Evolutionary conservation across 371 early-diverging fungal species (phyloP), one percentile per base, ranked within the genome.

Genomic region (Saksenaea oblongispora): DNA sequence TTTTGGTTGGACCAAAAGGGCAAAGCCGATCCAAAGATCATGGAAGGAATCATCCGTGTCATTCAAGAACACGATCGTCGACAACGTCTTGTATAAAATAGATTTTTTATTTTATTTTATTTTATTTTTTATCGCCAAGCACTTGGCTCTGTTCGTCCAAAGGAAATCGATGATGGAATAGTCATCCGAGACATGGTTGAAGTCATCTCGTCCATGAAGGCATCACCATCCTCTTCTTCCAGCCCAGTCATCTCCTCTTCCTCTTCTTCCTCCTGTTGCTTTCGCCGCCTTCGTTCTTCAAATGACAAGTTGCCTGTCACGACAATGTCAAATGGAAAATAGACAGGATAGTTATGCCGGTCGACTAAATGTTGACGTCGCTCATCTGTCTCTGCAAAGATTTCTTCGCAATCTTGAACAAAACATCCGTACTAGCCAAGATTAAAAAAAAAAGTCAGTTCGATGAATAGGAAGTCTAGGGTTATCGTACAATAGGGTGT

Each of bases 241-340:
- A 18, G 51, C 3, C 24, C 58, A 26, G 41, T 57, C 13, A 14
- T 39, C 3, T 22, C 7, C 57, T 35, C 3, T 54, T 36, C 36
- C 2, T 17, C 15, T 27, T 1, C 56, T 36, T 39, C 18, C 44
- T 8, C 0, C 10, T 10, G 37, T 55, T 31, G 62, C 14, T 17
- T 17, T 26, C 7, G 42, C 35, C 24, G 18, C 57, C 57, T 69
- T 11, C 78, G 76, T 57, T 79, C 72, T 27, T 65, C 65, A 57
- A 78, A 75, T 0, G 78, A 66, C 1, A 81, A 34, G 34, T 79
- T 71, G 3, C 89, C 89, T 0, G 80, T 84, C 24, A 66, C 44
- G 2, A 87, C 78, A n/a, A 91, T 67, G 34, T 81, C 78, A 73
- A 91, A 91, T 9, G 90, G 83, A 70, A 88, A 93, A 15, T 74